Evolutionary conservation across 2,329 filamentous ascomycete genomes (phyloP).

Genomic region (Talaromyces islandicus): DNA sequence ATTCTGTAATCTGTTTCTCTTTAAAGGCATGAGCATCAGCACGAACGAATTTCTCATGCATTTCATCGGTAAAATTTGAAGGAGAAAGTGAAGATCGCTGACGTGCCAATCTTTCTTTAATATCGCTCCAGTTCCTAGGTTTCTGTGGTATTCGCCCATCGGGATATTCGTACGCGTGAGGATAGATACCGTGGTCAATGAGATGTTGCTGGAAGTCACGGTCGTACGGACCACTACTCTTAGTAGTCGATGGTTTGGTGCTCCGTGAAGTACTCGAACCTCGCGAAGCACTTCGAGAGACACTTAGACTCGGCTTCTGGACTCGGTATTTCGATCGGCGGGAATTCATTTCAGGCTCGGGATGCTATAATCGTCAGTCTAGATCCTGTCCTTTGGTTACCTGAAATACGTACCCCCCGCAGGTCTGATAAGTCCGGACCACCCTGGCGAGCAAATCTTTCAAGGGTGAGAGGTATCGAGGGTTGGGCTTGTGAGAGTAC

Average conservation of each 20-base stretch:
- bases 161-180: slow-evolving; percentile 18
- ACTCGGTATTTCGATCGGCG: not conserved
- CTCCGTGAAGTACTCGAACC: slow-evolving; percentile 8
- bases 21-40: too few species aligned
- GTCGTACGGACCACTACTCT: slow-evolving; percentile 25
- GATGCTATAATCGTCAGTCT: slow-evolving; percentile 4
- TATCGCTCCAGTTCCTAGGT: slow-evolving; percentile 16
- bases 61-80: slow-evolving; percentile 25
- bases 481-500: not conserved
- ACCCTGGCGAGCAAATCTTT: slow-evolving; percentile 1
- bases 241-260: slow-evolving; percentile 19
- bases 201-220: slow-evolving; percentile 33
- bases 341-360: not conserved
- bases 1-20: slow-evolving; percentile 24
- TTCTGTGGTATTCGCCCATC: slow-evolving; percentile 16
- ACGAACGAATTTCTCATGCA: slow-evolving; percentile 23
- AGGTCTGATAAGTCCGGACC: slow-evolving; percentile 2
- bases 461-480: not conserved
- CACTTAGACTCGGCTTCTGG: not conserved
- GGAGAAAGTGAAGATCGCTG: slow-evolving; percentile 31
- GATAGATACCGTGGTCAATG: slow-evolving; percentile 28
- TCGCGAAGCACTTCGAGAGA: not conserved
- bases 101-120: slow-evolving; percentile 20
- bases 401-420: not conserved
- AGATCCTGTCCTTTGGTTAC: not conserved